Evolutionary conservation across 1,284 basidiomycete genomes (phyloP).

Genomic region (Mrakiaceae sp.): DNA sequence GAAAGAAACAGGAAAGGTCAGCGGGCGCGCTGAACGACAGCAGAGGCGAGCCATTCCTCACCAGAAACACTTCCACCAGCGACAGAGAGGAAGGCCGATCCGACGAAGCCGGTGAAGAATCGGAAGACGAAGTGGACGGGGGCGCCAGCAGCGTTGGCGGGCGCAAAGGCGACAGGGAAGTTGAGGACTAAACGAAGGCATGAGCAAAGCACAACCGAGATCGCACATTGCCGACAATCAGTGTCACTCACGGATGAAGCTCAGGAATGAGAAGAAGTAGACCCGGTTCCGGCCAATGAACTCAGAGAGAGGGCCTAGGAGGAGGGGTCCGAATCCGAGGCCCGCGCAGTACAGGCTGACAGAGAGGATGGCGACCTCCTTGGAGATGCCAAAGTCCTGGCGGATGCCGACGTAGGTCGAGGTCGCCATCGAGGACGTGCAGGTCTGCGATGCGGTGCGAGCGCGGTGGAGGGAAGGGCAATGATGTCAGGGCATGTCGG

Average conservation of each 20-base stretch:
- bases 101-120: conserved; percentile 53
- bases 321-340: conserved; percentile 24
- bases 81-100: conserved; percentile 65
- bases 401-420: conserved; percentile 54
- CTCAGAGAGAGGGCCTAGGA: conserved; percentile 48
- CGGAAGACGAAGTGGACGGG: conserved; percentile 48
- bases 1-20: neutral
- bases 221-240: no score
- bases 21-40: neutral
- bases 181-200: conserved; percentile 38
- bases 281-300: conserved; percentile 45
- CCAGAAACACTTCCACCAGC: conserved; percentile 56
- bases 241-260: conserved; percentile 25
- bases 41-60: neutral
- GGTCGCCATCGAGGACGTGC: conserved; percentile 56
- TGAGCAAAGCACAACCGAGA: neutral
- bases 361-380: conserved; percentile 58
- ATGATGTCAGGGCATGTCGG: no score
- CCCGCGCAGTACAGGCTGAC: conserved; percentile 47
- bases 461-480: no score
- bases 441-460: conserved; percentile 34
- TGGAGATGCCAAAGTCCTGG: conserved; percentile 47
- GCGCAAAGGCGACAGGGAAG: conserved; percentile 51
- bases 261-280: conserved; percentile 42
- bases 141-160: conserved; percentile 22